These are phyloP conservation scores for Raphidocelis subcapitata DNA, from an alignment of 139 green algal genomes.

Conservation along the genomic window DNA sequence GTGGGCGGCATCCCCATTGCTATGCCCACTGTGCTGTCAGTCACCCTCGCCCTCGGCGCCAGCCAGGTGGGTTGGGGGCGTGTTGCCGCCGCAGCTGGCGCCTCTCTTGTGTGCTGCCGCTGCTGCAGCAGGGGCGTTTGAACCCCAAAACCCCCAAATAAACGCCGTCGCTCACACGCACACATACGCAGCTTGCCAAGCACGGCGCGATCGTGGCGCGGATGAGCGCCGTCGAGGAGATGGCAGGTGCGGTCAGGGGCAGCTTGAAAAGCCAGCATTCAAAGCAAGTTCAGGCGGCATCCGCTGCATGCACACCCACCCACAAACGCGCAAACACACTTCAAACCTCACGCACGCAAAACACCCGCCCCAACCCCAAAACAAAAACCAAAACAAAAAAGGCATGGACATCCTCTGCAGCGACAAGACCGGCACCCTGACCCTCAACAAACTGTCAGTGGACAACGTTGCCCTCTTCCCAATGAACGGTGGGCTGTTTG, in stretches of 20 bases:
- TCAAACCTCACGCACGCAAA: too few species aligned
- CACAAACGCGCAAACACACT: too few species aligned
- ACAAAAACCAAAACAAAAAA: background rate
- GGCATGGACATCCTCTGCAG: conserved; percentile 92
- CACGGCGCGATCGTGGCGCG: conserved; percentile 90
- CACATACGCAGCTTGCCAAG: conserved; percentile 73
- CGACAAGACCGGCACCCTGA: conserved; percentile 92
- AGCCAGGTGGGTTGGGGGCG: conserved; percentile 33
- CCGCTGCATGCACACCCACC: too few species aligned
- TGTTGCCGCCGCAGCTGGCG: too few species aligned
- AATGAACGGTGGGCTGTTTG: background rate
- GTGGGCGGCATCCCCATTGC: conserved; percentile 92
- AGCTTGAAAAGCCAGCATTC: too few species aligned
- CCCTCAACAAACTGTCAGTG: conserved; percentile 75
- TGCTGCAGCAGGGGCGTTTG: too few species aligned
- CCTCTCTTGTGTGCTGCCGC: too few species aligned
- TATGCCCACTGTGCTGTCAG: conserved; percentile 89
- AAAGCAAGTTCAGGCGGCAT: too few species aligned
- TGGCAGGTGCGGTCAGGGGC: conserved; percentile 45
- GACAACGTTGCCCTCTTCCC: conserved; percentile 7
- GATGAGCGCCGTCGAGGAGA: conserved; percentile 88
- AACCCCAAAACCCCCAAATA: too few species aligned
- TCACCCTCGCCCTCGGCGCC: conserved; percentile 87
- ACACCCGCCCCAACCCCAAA: too few species aligned
- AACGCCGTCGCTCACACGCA: too few species aligned